Conservation (phyloP, 305 asterid genomes). For the Fraxinus greggii region DNA sequence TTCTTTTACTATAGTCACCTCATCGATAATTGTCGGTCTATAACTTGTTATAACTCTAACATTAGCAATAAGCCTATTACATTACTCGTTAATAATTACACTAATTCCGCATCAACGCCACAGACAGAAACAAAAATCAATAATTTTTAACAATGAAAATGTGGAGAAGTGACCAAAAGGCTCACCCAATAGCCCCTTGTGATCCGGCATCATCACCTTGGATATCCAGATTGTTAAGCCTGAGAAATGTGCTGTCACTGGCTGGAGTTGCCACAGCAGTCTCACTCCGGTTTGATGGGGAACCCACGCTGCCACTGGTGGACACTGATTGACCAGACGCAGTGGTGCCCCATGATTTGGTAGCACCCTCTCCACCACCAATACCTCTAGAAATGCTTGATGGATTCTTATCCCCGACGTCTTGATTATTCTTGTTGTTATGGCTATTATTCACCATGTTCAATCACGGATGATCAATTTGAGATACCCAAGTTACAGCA, state of each 20-base stretch:
- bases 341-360: conserved; percentile 76
- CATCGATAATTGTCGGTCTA: not conserved
- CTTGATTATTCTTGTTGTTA: conserved; percentile 25
- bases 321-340: conserved; percentile 88
- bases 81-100: not conserved
- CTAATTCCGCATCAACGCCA: not conserved
- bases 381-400: conserved; percentile 38
- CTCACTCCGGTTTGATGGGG: conserved; percentile 91
- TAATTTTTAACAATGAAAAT: conserved; percentile 1
- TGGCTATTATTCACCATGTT: conserved; percentile 32
- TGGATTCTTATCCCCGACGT: conserved; percentile 40
- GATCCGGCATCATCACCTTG: conserved; percentile 90
- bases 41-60: not conserved
- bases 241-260: conserved; percentile 54
- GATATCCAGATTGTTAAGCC: conserved; percentile 67
- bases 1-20: not conserved
- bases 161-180: not conserved
- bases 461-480: not conserved
- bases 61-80: not conserved
- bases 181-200: conserved; percentile 84
- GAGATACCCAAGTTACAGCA: not conserved
- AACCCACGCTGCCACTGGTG: conserved; percentile 88
- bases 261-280: conserved; percentile 66
- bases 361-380: conserved; percentile 47
- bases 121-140: conserved; percentile 2